A percentile compares a stretch with the other conserved stretches of the same genome.
Evolutionary conservation across 2,329 filamentous ascomycete genomes (phyloP).

Genomic region (Thielaviopsis populi): DNA sequence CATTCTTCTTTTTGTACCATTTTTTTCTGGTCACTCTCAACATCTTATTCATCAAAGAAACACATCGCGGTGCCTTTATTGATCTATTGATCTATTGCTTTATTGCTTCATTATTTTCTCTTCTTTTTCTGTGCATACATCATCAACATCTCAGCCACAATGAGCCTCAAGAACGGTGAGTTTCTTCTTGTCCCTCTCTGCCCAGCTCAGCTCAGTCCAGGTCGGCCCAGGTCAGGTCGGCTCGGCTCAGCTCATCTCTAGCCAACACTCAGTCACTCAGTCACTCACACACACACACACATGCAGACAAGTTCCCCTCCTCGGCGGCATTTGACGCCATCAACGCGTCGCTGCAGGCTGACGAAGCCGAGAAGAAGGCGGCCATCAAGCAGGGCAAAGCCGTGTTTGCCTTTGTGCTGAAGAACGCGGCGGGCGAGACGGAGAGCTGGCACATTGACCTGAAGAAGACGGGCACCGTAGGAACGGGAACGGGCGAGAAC

Average conservation of each 20-base stretch:
- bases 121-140: background rate
- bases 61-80: too few relatives aligned
- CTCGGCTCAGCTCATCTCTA: too few relatives aligned
- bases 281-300: background rate
- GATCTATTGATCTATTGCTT: background rate
- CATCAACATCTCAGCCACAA: background rate
- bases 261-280: background rate
- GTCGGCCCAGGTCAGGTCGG: background rate
- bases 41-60: background rate
- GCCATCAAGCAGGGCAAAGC: conserved; percentile 80
- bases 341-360: conserved; percentile 51
- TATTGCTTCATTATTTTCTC: background rate
- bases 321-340: conserved; percentile 87
- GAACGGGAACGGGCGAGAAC: conserved; percentile 63
- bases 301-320: conserved; percentile 65
- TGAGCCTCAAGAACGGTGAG: conserved; percentile 14
- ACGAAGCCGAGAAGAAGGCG: conserved; percentile 62
- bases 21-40: background rate
- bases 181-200: background rate
- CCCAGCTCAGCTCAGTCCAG: too few relatives aligned
- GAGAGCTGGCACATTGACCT: conserved; percentile 92
- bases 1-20: background rate
- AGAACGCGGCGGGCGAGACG: conserved; percentile 67
- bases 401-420: conserved; percentile 81
- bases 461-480: conserved; percentile 74